phyloP scores from a whole-genome alignment of 2,329 filamentous ascomycete species.

The Aureobasidium sp. region DNA sequence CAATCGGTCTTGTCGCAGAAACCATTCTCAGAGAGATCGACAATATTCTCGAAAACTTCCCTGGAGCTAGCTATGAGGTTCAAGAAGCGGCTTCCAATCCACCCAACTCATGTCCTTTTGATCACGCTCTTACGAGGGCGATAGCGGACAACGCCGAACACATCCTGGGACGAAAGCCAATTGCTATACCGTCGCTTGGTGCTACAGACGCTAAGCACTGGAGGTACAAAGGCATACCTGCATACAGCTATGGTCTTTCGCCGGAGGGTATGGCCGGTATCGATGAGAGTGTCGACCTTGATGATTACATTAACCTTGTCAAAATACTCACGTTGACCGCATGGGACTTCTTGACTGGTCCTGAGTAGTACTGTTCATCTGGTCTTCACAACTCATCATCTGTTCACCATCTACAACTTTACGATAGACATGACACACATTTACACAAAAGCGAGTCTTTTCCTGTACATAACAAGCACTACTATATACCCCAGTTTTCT shows the following conservation, averaged over 20 bases:
- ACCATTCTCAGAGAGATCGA: slow-evolving; percentile 24
- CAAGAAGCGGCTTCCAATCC: slow-evolving; percentile 30
- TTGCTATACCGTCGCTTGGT: slow-evolving; percentile 30
- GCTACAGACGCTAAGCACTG: slow-evolving; percentile 36
- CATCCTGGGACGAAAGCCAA: slow-evolving; percentile 20
- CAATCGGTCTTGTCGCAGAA: slow-evolving; percentile 28
- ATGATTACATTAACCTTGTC: slow-evolving; percentile 25
- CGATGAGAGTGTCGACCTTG: slow-evolving; percentile 22
- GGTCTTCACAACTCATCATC: neutral
- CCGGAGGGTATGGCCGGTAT: slow-evolving; percentile 23
- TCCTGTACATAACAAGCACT: neutral
- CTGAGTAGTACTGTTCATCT: neutral
- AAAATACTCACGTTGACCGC: slow-evolving; percentile 25
- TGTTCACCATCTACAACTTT: neutral
- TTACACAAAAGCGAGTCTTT: neutral
- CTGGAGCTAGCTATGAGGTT: slow-evolving; percentile 22
- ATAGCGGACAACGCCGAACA: slow-evolving; percentile 22
- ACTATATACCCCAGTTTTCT: neutral
- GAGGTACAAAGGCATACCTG: slow-evolving; percentile 28
- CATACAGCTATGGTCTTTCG: slow-evolving; percentile 29
- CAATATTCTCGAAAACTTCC: slow-evolving; percentile 20
- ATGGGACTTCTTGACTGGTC: slow-evolving; percentile 23
- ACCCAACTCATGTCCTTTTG: slow-evolving; percentile 23
- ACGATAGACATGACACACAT: neutral
- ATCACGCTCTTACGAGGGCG: slow-evolving; percentile 27